Evolutionary conservation across 2,329 filamentous ascomycete genomes (phyloP).

Genomic region (Penicillium sumatraense): DNA sequence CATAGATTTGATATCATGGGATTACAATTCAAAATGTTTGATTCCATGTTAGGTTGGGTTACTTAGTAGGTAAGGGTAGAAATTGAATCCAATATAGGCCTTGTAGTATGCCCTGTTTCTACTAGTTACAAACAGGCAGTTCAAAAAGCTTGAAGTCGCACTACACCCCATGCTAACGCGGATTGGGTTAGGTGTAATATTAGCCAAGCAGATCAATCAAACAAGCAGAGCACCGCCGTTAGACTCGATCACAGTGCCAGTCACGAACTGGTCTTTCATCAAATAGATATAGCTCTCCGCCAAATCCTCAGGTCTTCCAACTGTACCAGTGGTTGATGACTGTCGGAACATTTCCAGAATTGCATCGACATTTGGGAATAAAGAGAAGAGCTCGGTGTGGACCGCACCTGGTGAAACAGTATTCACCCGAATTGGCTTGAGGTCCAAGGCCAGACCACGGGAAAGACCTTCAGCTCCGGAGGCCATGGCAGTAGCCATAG

Average conservation of each 20-base stretch:
- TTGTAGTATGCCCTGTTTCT: too few species aligned
- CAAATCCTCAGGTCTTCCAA: slow-evolving; percentile 41
- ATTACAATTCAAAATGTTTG: too few species aligned
- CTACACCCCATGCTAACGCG: too few species aligned
- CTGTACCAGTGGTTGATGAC: slow-evolving; percentile 26
- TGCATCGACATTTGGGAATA: slow-evolving; percentile 22
- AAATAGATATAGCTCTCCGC: slow-evolving; percentile 51
- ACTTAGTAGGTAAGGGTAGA: too few species aligned
- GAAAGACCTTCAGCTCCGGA: slow-evolving; percentile 37
- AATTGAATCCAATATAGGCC: too few species aligned
- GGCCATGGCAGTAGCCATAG: slow-evolving; percentile 31
- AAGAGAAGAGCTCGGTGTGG: slow-evolving; percentile 45
- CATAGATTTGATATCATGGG: too few species aligned
- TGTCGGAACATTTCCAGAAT: slow-evolving; percentile 33
- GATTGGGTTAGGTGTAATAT: background rate
- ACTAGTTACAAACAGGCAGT: too few species aligned
- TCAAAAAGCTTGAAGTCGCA: too few species aligned
- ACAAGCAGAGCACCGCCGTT: slow-evolving; percentile 14
- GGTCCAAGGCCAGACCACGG: slow-evolving; percentile 46
- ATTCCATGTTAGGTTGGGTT: too few species aligned
- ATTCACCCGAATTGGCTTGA: slow-evolving; percentile 50
- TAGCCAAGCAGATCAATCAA: background rate
- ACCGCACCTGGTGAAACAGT: slow-evolving; percentile 47
- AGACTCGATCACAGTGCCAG: slow-evolving; percentile 31
- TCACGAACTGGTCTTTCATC: slow-evolving; percentile 50